Evolutionary conservation across 805 yeast genomes (phyloP).

Genomic region (Candida endomychidarum): DNA sequence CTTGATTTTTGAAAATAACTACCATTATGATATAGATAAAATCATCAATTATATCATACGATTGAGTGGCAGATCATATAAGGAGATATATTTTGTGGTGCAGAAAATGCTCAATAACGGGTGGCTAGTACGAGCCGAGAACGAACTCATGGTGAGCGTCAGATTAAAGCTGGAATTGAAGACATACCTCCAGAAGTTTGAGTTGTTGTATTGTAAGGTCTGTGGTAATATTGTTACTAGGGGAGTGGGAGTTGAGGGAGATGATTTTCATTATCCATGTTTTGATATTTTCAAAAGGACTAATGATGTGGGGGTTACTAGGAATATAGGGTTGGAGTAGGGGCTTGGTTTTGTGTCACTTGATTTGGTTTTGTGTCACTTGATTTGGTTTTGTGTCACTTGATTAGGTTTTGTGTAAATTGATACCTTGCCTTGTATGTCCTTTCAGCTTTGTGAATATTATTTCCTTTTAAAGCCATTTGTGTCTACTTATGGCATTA

Average conservation of each 20-base stretch:
- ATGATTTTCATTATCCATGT: conserved; percentile 52
- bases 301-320: conserved; percentile 15
- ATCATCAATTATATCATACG: conserved; percentile 7
- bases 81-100: conserved; percentile 33
- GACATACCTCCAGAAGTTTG: conserved; percentile 36
- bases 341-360: too few relatives aligned
- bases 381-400: too few relatives aligned
- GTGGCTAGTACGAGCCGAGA: conserved; percentile 8
- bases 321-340: conserved; percentile 2
- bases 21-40: conserved; percentile 6
- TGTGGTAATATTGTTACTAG: conserved; percentile 55
- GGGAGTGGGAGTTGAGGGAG: conserved; percentile 46
- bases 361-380: too few relatives aligned
- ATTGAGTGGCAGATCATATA: conserved; percentile 21
- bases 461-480: too few relatives aligned
- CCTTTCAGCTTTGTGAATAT: too few relatives aligned
- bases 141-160: conserved; percentile 28
- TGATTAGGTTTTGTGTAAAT: too few relatives aligned
- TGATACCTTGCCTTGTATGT: too few relatives aligned
- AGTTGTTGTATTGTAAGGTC: conserved; percentile 37
- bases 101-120: conserved; percentile 12
- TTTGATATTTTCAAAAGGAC: conserved; percentile 37
- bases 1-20: conserved; percentile 23
- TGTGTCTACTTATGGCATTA: too few relatives aligned
- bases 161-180: conserved; percentile 49